Conservation (phyloP, 2,329 filamentous ascomycete genomes). For the Cucurbitaria berberidis region DNA sequence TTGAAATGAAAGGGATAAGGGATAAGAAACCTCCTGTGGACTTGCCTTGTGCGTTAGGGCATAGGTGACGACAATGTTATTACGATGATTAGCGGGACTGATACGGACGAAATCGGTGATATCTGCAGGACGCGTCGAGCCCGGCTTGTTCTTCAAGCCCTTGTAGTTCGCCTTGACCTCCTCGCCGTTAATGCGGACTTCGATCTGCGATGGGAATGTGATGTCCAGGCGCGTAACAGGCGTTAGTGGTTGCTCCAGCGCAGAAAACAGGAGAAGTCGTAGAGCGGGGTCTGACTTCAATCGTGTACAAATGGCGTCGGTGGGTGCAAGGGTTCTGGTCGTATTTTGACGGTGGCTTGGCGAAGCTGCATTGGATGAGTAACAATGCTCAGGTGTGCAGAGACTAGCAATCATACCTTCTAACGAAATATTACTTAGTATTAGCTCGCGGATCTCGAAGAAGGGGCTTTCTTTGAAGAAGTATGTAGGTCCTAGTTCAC, state of each 20-base stretch:
- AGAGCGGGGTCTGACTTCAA: slow-evolving; percentile 67
- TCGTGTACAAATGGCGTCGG: slow-evolving; percentile 59
- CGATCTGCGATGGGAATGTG: slow-evolving; percentile 88
- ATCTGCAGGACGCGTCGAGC: slow-evolving; percentile 91
- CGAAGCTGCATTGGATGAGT: slow-evolving; percentile 55
- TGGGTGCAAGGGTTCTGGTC: slow-evolving; percentile 64
- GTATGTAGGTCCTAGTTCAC: slow-evolving; percentile 49
- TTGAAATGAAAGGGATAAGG: slow-evolving; percentile 4
- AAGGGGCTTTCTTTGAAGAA: slow-evolving; percentile 83
- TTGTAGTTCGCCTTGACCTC: slow-evolving; percentile 93
- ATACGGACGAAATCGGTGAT: slow-evolving; percentile 79
- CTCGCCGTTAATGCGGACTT: slow-evolving; percentile 86
- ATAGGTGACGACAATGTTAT: slow-evolving; percentile 85
- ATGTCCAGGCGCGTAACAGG: slow-evolving; percentile 64
- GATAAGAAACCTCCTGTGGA: slow-evolving; percentile 37
- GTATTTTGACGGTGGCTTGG: slow-evolving; percentile 65
- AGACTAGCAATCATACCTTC: slow-evolving; percentile 74
- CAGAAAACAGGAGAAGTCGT: slow-evolving; percentile 84
- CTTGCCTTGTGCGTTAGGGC: slow-evolving; percentile 86
- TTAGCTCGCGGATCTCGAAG: slow-evolving; percentile 70
- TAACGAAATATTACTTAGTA: slow-evolving; percentile 71
- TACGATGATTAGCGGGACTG: slow-evolving; percentile 70
- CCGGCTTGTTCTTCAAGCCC: slow-evolving; percentile 93
- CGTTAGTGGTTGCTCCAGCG: slow-evolving; percentile 59
- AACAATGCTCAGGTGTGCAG: slow-evolving; percentile 2